Conservation (phyloP, 1,139 yeast genomes). For the Zygoascus sp. region DNA sequence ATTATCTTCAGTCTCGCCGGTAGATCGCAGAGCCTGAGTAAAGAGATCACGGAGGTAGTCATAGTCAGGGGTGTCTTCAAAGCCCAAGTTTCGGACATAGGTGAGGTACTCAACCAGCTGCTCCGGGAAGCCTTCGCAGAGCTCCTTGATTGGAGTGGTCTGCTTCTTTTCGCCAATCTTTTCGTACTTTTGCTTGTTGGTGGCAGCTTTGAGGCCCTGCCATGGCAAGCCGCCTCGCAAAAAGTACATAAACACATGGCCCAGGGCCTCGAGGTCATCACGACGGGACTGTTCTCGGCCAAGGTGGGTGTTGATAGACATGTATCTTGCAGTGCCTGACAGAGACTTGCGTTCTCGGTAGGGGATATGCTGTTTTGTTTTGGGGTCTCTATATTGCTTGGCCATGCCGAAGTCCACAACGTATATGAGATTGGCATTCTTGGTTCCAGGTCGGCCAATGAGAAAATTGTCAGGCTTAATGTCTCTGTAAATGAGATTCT, state of each 20-base stretch:
- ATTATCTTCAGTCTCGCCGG: slow-evolving; percentile 75
- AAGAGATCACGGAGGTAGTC: slow-evolving; percentile 75
- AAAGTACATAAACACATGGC: slow-evolving; percentile 93
- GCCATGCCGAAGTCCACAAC: slow-evolving; percentile 91
- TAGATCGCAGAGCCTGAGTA: slow-evolving; percentile 64
- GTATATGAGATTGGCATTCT: slow-evolving; percentile 48
- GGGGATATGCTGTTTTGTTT: slow-evolving; percentile 92
- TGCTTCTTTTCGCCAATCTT: slow-evolving; percentile 94
- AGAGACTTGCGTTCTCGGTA: slow-evolving; percentile 91
- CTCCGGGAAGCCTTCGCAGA: slow-evolving; percentile 78
- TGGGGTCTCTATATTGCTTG: slow-evolving; percentile 91
- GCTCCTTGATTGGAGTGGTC: slow-evolving; percentile 70
- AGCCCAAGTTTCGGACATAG: slow-evolving; percentile 75
- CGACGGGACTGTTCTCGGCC: slow-evolving; percentile 96
- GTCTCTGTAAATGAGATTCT: slow-evolving; percentile 87
- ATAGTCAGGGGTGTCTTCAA: slow-evolving; percentile 94
- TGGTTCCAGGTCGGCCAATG: slow-evolving; percentile 59
- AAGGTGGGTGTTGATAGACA: slow-evolving; percentile 95
- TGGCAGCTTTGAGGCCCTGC: slow-evolving; percentile 99
- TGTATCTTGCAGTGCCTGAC: slow-evolving; percentile 95
- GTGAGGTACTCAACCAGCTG: slow-evolving; percentile 85
- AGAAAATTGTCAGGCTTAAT: slow-evolving; percentile 94
- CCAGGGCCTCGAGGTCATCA: slow-evolving; percentile 92
- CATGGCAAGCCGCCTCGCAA: slow-evolving; percentile 93
- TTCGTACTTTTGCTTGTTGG: slow-evolving; percentile 93